Base-by-base conservation (phyloP, 306 rosid genomes). In the Chamaecrista fasciculata region DNA sequence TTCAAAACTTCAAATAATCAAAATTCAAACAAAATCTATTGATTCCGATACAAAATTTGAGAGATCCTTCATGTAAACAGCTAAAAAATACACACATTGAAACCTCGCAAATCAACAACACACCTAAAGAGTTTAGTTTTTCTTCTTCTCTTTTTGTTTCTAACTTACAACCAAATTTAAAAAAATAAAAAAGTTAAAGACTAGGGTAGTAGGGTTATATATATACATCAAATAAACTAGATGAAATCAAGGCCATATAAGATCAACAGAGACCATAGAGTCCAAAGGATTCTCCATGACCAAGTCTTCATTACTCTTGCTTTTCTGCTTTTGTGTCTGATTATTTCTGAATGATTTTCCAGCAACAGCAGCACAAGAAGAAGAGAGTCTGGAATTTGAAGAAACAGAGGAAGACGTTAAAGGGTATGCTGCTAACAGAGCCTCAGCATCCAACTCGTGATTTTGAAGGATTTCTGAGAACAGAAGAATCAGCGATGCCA, bases 401-500 rank as follows among this genome's bases (percentile, higher is more conserved):
- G n/a, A n/a, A n/a, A n/a, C n/a, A 1, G 52, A 8, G 6, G 58
- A 11, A 14, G 78, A 42, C 5, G 71, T 15, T 0, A 78, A 63
- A 12, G 71, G 28, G 4, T 73, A 77, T 15, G 80, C 69, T 5
- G 72, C 80, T 53, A 82, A 11, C 4, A 78, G 66, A 78, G 82
- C 36, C 24, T 43, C 74, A 53, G 78, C 48, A 66, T 61, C 71
- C 47, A 48, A 47, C 31, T 70, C 69, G 1, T 53, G 78, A 37
- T 58, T 66, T 55, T 52, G 62, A 66, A 82, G 72, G 11, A 82
- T 71, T 28, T 78, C 82, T 12, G 83, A 65, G 39, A 74, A 51
- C 0, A 82, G 69, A 74, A 82, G 86, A 23, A 78, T 20, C 0
- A 82, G 59, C 0, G 86, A 82, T 60, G 86, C 86, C 86, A 79